phyloP scores from a whole-genome alignment of 306 rosid species.

The Acacia crassicarpa region DNA sequence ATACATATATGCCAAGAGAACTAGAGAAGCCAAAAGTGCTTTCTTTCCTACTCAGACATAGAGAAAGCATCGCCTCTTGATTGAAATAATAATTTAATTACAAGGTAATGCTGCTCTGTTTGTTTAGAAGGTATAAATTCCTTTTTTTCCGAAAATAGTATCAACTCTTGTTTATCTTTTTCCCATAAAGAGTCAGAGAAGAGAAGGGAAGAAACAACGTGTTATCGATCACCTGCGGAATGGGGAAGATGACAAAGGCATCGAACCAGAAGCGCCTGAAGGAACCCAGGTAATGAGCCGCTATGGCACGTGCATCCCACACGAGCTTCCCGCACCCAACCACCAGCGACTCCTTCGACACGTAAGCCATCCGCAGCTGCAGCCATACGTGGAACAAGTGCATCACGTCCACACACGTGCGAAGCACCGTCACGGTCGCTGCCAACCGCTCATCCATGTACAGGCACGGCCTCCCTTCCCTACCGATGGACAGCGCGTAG shows the following conservation, averaged over 20 bases:
- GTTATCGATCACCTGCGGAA: not conserved
- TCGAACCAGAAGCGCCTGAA: conserved; percentile 91
- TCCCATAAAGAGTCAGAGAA: not conserved
- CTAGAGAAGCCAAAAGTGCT: not conserved
- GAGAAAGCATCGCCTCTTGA: not conserved
- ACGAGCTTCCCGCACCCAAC: conserved; percentile 97
- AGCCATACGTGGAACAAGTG: conserved; percentile 81
- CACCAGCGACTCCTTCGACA: conserved; percentile 82
- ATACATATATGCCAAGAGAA: not conserved
- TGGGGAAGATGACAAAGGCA: conserved; percentile 59
- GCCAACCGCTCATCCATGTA: conserved; percentile 81
- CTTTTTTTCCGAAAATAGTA: not conserved
- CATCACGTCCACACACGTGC: conserved; percentile 72
- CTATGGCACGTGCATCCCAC: conserved; percentile 90
- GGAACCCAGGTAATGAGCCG: conserved; percentile 64
- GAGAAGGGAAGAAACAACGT: not conserved
- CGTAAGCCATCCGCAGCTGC: conserved; percentile 82
- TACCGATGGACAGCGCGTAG: conserved; percentile 80
- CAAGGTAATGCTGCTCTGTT: not conserved
- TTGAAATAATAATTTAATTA: not conserved
- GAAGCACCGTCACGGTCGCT: conserved; percentile 63
- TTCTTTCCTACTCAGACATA: not conserved
- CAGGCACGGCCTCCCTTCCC: conserved; percentile 76
- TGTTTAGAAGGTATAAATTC: not conserved
- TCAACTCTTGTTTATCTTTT: not conserved